phyloP scores from a whole-genome alignment of 2,329 filamentous ascomycete species.

The Fusarium miscanthi region DNA sequence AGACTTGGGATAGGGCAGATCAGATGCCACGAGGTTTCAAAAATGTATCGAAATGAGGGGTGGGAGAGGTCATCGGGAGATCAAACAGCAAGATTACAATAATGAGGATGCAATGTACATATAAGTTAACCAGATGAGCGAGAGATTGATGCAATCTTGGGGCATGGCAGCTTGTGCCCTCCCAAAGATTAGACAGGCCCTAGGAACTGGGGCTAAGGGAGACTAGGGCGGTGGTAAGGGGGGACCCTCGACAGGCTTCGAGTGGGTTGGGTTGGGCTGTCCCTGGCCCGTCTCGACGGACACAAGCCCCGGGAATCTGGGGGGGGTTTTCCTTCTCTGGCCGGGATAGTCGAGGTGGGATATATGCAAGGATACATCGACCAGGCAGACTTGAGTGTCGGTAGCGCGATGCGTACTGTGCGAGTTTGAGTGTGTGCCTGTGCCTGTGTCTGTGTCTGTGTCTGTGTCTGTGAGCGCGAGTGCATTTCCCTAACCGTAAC shows the following conservation, averaged over 20 bases:
- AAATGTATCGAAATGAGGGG: slow-evolving; percentile 29
- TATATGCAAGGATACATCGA: slow-evolving; percentile 40
- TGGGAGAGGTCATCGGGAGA: slow-evolving; percentile 27
- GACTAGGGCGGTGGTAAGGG: slow-evolving; percentile 46
- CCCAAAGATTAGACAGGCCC: slow-evolving; percentile 45
- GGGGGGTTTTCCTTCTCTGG: slow-evolving; percentile 35
- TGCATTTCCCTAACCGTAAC: slow-evolving; percentile 31
- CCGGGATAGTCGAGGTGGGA: slow-evolving; percentile 27
- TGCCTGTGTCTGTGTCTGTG: neutral
- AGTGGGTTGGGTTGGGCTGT: slow-evolving; percentile 35
- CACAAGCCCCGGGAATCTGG: slow-evolving; percentile 48
- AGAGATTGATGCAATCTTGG: slow-evolving; percentile 50
- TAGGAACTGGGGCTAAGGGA: slow-evolving; percentile 42
- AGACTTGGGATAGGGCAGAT: slow-evolving; percentile 17
- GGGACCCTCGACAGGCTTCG: slow-evolving; percentile 41
- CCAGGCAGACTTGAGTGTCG: slow-evolving; percentile 38
- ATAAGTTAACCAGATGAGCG: slow-evolving; percentile 37
- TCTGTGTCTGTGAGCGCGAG: neutral
- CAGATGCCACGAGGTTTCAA: slow-evolving; percentile 27
- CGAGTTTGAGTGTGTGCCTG: neutral
- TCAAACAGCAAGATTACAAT: slow-evolving; percentile 18
- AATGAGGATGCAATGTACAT: slow-evolving; percentile 43
- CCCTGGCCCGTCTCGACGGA: slow-evolving; percentile 43
- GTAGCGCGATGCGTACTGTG: slow-evolving; percentile 36
- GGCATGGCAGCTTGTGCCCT: slow-evolving; percentile 43